Conservation (phyloP, 2,329 filamentous ascomycete species). For the Colletotrichum abscissum region DNA sequence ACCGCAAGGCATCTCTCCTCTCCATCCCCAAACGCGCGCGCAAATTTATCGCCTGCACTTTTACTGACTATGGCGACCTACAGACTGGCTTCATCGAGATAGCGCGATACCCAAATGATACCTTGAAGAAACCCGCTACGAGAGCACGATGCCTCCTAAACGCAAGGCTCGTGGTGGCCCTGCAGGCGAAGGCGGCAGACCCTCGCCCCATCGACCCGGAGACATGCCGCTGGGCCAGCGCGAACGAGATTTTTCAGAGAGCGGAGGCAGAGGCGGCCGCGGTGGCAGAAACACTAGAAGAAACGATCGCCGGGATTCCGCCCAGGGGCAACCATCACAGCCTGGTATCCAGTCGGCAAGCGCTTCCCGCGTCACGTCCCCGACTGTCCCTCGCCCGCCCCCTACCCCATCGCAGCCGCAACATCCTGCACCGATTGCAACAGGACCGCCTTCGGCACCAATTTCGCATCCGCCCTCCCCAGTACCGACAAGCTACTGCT, state of each 20-base stretch:
- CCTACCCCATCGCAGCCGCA: slow-evolving; percentile 37
- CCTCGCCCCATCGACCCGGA: slow-evolving; percentile 71
- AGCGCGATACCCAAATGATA: slow-evolving; percentile 26
- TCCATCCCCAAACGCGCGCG: background rate
- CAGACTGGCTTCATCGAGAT: background rate
- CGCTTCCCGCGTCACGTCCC: slow-evolving; percentile 25
- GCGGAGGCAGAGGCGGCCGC: slow-evolving; percentile 56
- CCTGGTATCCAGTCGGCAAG: slow-evolving; percentile 21
- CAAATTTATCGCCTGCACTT: background rate
- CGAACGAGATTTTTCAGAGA: slow-evolving; percentile 62
- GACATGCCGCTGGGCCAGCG: slow-evolving; percentile 67
- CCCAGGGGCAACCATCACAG: slow-evolving; percentile 43
- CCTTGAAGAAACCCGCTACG: slow-evolving; percentile 37
- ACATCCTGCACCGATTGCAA: slow-evolving; percentile 39
- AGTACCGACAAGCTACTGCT: slow-evolving; percentile 68
- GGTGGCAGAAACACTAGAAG: slow-evolving; percentile 58
- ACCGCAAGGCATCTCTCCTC: slow-evolving; percentile 15
- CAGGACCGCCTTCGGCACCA: slow-evolving; percentile 39
- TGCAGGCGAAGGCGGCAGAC: slow-evolving; percentile 62
- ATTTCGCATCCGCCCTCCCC: slow-evolving; percentile 44
- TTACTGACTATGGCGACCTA: slow-evolving; percentile 4
- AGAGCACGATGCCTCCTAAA: slow-evolving; percentile 65
- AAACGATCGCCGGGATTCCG: slow-evolving; percentile 64
- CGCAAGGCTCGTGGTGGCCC: slow-evolving; percentile 68
- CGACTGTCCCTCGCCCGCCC: slow-evolving; percentile 24